phyloP scores from a whole-genome alignment of 2,329 filamentous ascomycete genomes.

The Ceratocystiopsis sp. region DNA sequence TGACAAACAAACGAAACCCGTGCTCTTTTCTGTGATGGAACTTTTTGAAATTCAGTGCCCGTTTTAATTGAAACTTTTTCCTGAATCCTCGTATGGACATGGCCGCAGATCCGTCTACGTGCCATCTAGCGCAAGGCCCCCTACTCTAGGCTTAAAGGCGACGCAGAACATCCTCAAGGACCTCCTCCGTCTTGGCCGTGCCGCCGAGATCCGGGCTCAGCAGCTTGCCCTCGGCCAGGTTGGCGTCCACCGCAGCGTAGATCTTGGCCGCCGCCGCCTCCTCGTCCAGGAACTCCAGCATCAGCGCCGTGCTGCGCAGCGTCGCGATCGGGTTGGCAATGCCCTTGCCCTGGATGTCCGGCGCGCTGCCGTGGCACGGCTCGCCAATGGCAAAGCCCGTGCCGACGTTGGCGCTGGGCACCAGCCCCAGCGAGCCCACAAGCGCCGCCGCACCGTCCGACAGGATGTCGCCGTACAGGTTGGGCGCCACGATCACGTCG shows the following conservation, averaged over 20 bases:
- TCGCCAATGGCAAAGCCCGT: conserved; percentile 91
- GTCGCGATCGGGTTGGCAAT: conserved; percentile 97
- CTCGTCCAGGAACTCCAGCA: conserved; percentile 91
- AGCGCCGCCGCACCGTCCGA: conserved; percentile 90
- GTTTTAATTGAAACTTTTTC: background rate
- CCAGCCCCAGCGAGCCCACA: conserved; percentile 79
- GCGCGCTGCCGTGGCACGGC: conserved; percentile 91
- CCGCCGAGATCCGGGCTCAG: conserved; percentile 85
- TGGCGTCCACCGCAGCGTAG: conserved; percentile 80
- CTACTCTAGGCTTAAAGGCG: conserved; percentile 41
- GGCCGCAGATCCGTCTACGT: background rate
- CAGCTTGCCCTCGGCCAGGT: conserved; percentile 66
- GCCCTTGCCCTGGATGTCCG: conserved; percentile 81
- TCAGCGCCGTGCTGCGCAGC: conserved; percentile 73
- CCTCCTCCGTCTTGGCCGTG: conserved; percentile 67
- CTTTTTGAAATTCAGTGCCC: background rate
- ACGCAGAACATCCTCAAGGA: conserved; percentile 72
- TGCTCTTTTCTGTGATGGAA: background rate
- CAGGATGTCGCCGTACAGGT: conserved; percentile 93
- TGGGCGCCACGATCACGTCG: conserved; percentile 95
- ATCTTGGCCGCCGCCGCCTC: conserved; percentile 75
- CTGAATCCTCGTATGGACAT: background rate
- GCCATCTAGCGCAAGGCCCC: no score
- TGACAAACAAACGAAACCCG: background rate
- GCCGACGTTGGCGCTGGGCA: conserved; percentile 89